Conservation (phyloP, 73 alveolate species). For the Durusdinium trenchii region DNA sequence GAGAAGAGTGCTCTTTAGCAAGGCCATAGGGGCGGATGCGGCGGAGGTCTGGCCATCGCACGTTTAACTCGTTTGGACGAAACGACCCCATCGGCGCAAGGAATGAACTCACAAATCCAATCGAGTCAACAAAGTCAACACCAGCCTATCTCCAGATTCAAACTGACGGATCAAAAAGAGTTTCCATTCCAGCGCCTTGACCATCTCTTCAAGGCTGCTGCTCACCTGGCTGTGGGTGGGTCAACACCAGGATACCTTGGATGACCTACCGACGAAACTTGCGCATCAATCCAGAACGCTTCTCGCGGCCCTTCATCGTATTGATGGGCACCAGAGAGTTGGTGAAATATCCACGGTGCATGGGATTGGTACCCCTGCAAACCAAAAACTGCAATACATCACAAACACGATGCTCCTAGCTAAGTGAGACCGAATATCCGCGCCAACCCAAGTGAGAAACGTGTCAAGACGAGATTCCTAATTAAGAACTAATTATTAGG, state of each 20-base stretch:
- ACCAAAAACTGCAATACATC: too few relatives aligned
- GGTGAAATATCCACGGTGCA: not conserved
- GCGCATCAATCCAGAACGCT: not conserved
- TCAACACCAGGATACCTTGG: not conserved
- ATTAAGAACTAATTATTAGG: too few relatives aligned
- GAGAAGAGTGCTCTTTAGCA: slow-evolving; percentile 34
- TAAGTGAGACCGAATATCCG: too few relatives aligned
- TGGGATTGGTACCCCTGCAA: not conserved
- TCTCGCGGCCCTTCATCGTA: not conserved
- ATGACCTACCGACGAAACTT: not conserved
- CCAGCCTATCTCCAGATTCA: not conserved
- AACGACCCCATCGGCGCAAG: not conserved
- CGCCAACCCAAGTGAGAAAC: too few relatives aligned
- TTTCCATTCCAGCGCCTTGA: not conserved
- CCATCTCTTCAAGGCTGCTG: not conserved
- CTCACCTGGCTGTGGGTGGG: not conserved
- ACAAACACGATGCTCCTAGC: too few relatives aligned
- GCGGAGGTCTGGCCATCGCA: not conserved
- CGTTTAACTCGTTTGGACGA: not conserved
- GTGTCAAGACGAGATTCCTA: too few relatives aligned
- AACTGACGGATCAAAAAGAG: not conserved
- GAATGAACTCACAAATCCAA: not conserved
- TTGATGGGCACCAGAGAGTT: too few relatives aligned
- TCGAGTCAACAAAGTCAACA: not conserved
- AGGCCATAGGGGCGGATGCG: not conserved